Evolutionary conservation across 2,329 filamentous ascomycete species (phyloP).

Genomic region (Verticillium albo-atrum): DNA sequence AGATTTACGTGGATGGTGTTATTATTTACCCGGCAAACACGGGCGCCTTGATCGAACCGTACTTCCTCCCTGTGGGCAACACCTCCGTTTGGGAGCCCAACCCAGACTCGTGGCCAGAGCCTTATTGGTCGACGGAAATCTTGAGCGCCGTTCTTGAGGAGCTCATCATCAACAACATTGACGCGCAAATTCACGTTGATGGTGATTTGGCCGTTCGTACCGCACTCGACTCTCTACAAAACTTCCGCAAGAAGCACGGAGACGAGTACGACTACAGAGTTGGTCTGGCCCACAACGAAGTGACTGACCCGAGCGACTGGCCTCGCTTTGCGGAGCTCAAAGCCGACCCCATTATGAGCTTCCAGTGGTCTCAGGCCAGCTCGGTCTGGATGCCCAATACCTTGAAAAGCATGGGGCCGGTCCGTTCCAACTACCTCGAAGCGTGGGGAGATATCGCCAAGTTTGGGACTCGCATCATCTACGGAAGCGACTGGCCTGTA

Average conservation of each 20-base stretch:
- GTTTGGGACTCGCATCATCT: slow-evolving; percentile 9
- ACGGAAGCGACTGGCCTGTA: slow-evolving; percentile 22
- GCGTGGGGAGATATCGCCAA: slow-evolving; percentile 16
- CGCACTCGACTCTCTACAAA: slow-evolving; percentile 17
- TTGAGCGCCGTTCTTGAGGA: slow-evolving; percentile 17
- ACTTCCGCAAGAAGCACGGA: slow-evolving; percentile 12
- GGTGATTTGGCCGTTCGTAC: slow-evolving; percentile 19
- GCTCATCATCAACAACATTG: slow-evolving; percentile 8
- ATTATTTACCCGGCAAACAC: slow-evolving; percentile 22
- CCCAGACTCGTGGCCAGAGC: slow-evolving; percentile 25
- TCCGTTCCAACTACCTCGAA: slow-evolving; percentile 21
- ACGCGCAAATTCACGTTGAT: slow-evolving; percentile 16
- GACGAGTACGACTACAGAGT: slow-evolving; percentile 14
- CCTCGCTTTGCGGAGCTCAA: slow-evolving; percentile 17
- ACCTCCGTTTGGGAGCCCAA: slow-evolving; percentile 4
- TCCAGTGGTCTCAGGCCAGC: slow-evolving; percentile 21
- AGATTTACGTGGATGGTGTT: slow-evolving; percentile 20
- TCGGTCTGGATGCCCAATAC: slow-evolving; percentile 19
- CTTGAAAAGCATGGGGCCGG: slow-evolving; percentile 14
- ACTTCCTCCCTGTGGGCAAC: slow-evolving; percentile 13
- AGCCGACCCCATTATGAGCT: slow-evolving; percentile 19
- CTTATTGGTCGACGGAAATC: slow-evolving; percentile 18
- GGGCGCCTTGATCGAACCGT: slow-evolving; percentile 20
- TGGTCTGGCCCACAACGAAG: slow-evolving; percentile 19
- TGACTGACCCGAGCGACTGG: slow-evolving; percentile 18